Conservation (phyloP, 2,329 filamentous ascomycete genomes). For the Microsporum audouinii region DNA sequence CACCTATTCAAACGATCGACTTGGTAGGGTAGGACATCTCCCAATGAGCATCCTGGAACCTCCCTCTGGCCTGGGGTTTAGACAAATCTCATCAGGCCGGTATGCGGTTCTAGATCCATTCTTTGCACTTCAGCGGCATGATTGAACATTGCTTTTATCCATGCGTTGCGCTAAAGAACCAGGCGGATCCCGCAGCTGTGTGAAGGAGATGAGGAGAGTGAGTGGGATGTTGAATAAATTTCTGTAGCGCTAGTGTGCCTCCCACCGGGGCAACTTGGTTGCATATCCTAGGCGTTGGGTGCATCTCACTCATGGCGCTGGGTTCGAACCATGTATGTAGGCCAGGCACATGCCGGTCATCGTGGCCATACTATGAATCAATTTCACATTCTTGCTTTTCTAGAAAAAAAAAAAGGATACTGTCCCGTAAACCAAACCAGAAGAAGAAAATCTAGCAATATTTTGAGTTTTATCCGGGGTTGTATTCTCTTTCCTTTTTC, state of each 20-base stretch:
- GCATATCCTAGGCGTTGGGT: neutral
- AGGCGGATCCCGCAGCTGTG: neutral
- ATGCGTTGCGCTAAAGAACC: neutral
- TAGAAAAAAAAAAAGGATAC: neutral
- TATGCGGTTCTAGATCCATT: neutral
- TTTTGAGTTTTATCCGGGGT: neutral
- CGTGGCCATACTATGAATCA: neutral
- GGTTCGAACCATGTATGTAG: slow-evolving; percentile 1
- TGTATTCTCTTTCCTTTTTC: slow-evolving; percentile 1
- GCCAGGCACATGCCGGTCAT: neutral
- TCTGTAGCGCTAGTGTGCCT: neutral
- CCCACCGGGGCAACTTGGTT: neutral
- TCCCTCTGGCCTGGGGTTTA: neutral
- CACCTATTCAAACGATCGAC: neutral
- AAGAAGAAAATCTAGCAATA: neutral
- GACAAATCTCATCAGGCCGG: neutral
- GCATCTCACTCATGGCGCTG: neutral
- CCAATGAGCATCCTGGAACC: neutral
- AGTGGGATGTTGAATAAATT: neutral
- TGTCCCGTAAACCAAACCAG: neutral
- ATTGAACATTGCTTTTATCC: slow-evolving; percentile 3
- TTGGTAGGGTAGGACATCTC: neutral
- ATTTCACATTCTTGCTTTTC: slow-evolving; percentile 2
- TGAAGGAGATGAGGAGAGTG: neutral
- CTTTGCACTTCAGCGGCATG: neutral